A percentile compares a stretch with the other conserved stretches of the same genome.
Conservation (phyloP, 331 rosid species). For the Rhamnella rubrinervis region DNA sequence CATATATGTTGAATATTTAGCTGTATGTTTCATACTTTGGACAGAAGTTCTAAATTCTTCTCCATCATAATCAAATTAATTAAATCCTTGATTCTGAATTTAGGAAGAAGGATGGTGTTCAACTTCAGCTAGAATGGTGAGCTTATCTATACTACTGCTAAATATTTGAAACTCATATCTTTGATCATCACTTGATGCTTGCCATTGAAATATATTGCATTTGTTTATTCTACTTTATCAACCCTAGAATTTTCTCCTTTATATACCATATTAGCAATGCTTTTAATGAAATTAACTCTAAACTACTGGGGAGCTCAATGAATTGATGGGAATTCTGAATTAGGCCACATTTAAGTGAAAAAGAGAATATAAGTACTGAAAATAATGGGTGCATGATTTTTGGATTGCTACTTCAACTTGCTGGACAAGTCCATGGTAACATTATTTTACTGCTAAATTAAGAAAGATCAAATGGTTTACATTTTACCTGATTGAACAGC, state of each 20-base stretch:
- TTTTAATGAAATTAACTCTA: not conserved
- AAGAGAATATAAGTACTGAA: not conserved
- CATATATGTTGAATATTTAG: not conserved
- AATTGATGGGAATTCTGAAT: not conserved
- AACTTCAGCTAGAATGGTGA: conserved; percentile 94
- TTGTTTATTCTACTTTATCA: not conserved
- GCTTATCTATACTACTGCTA: conserved; percentile 28
- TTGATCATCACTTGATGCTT: not conserved
- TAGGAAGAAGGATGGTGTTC: conserved; percentile 81
- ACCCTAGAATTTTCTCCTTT: no score
- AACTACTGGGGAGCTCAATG: not conserved
- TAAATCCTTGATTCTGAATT: conserved; percentile 39
- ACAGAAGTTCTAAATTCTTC: not conserved
- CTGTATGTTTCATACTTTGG: not conserved
- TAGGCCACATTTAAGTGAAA: not conserved
- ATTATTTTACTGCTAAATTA: not conserved
- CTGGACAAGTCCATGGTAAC: not conserved
- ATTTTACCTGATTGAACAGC: not conserved
- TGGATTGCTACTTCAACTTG: not conserved
- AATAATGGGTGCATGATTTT: not conserved
- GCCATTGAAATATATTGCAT: not conserved
- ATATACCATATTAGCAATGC: not conserved
- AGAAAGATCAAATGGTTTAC: not conserved
- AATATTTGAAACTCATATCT: conserved; percentile 14
- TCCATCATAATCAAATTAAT: conserved; percentile 16